Evolutionary conservation across 2,329 filamentous ascomycete genomes (phyloP), one percentile per base, ranked within the genome.

Genomic region (Metarhizium album): DNA sequence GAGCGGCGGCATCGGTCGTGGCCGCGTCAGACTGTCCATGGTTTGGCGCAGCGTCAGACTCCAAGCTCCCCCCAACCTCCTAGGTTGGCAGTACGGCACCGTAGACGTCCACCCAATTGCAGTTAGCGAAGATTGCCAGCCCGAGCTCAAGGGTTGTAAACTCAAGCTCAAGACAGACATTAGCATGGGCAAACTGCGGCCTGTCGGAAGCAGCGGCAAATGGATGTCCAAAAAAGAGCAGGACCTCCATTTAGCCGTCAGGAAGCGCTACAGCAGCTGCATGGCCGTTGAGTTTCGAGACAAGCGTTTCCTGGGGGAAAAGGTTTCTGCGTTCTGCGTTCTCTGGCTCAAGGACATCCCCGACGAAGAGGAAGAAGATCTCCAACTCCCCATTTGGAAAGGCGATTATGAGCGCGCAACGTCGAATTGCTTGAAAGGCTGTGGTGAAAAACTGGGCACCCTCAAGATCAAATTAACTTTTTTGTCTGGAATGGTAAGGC

Each of bases 1-100:
- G 2, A 74, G 80, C 5, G 86, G 86, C 3, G 86, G 86, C 0
- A 76, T 88, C n/a, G 86, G 85, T 3, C 86, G 80, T 56, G 86
- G 86, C 1, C 75, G 83, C 42, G 75, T 79, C 38, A 73, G 85
- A 11, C 74, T 90, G 51, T 87, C 83, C 16, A 74, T 89, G 70
- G 80, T 89, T 2, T 89, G 86, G 74, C 76, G 86, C 43, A 85
- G 82, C 51, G 74, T 88, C 2, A 75, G 83, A 52, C 65, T 86
- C 1, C 74, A 84, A 57, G 67, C 82, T 2, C 80, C 82, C 1
- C 69, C 64, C 5, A 72, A 78, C 47, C 64, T 83, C 31, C 67
- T 80, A 1, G 86, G 86, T 2, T 88, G 84, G 83, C 80, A 86
- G 23, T 84, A 82, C 51, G 86, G 85, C 4, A 88, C 85, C 0